Evolutionary conservation across 192 early-diverging fungal species (phyloP).

Genomic region (Kappamyces sp.): DNA sequence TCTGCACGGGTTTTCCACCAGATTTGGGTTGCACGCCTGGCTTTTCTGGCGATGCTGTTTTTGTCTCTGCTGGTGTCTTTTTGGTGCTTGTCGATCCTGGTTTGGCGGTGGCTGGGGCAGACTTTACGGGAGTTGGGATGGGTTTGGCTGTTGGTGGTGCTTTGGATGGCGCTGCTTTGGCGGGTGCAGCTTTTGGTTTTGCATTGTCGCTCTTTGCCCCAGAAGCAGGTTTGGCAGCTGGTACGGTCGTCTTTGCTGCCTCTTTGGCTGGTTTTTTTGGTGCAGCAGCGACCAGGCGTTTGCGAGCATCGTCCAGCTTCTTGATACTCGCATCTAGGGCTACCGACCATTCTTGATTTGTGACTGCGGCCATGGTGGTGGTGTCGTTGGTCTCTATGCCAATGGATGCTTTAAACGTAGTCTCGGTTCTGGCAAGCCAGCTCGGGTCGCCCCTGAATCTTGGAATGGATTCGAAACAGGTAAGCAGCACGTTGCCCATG

Average conservation of each 20-base stretch:
- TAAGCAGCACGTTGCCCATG: too few relatives aligned
- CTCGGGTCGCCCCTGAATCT: too few relatives aligned
- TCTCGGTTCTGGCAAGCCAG: too few relatives aligned
- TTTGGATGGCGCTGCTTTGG: not conserved
- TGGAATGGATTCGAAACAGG: too few relatives aligned
- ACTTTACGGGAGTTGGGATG: not conserved
- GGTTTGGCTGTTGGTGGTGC: not conserved
- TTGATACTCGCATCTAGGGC: too few relatives aligned
- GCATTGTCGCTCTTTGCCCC: not conserved
- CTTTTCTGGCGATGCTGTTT: not conserved
- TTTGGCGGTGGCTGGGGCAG: not conserved
- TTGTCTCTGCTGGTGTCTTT: slow-evolving; percentile 17
- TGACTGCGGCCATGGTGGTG: too few relatives aligned
- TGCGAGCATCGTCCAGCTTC: too few relatives aligned
- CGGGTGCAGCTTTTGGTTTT: not conserved
- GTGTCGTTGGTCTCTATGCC: too few relatives aligned
- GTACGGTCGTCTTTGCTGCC: not conserved
- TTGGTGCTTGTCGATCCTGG: slow-evolving; percentile 10
- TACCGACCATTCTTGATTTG: too few relatives aligned
- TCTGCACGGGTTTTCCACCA: slow-evolving; percentile 9
- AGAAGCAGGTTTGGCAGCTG: not conserved
- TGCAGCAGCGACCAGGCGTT: not conserved
- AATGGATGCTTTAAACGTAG: too few relatives aligned
- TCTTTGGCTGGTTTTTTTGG: not conserved
- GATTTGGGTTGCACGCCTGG: slow-evolving; percentile 6